Evolutionary conservation across 768 basidiomycete genomes (phyloP).

Genomic region (Calocybe indica): DNA sequence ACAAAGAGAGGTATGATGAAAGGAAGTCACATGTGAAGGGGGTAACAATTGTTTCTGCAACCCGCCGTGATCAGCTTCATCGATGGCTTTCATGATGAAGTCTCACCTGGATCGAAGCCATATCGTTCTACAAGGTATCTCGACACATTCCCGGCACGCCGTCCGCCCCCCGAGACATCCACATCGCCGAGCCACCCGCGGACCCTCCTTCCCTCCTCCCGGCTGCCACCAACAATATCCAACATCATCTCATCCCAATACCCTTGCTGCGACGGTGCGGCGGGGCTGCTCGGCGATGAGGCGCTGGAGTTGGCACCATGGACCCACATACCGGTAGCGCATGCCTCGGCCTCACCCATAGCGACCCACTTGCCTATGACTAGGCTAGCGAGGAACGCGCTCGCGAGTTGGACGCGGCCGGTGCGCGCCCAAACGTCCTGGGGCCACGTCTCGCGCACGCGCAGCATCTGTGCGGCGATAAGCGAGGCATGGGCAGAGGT

Average conservation of each 20-base stretch:
- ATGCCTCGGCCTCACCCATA: conserved; percentile 74
- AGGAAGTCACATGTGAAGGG: conserved; percentile 77
- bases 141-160: conserved; percentile 60
- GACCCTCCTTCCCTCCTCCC: conserved; percentile 68
- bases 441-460: conserved; percentile 74
- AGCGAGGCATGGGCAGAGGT: conserved; percentile 66
- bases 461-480: conserved; percentile 69
- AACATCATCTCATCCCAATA: conserved; percentile 78
- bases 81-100: conserved; percentile 3
- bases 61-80: background rate
- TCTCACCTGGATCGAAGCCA: conserved; percentile 69
- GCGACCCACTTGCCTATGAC: conserved; percentile 66
- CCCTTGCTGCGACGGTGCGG: conserved; percentile 26
- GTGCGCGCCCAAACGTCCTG: conserved; percentile 76
- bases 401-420: conserved; percentile 72
- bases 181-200: conserved; percentile 83
- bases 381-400: conserved; percentile 66
- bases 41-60: conserved; percentile 60
- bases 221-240: conserved; percentile 71
- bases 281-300: conserved; percentile 1
- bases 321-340: conserved; percentile 75
- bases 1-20: conserved; percentile 71
- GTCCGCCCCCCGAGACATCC: conserved; percentile 57
- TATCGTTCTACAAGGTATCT: conserved; percentile 76
- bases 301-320: conserved; percentile 38